These are phyloP conservation scores for Hebeloma cylindrosporum DNA, from an alignment of 768 basidiomycete species.

Conservation along the genomic window DNA sequence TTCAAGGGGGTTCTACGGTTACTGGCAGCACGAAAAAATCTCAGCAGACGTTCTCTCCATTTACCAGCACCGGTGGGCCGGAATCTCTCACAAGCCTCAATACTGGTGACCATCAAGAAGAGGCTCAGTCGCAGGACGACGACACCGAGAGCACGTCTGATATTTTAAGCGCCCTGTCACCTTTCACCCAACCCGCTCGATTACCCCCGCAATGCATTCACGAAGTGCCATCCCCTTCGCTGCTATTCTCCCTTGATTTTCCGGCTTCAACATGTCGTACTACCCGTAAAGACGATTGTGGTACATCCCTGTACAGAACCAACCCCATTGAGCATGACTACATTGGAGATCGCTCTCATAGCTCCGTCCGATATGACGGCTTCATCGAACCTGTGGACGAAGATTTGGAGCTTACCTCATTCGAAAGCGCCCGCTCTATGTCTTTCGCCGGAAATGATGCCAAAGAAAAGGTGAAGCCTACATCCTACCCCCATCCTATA, in stretches of 20 bases:
- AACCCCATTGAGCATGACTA: conserved; percentile 18
- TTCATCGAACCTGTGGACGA: conserved; percentile 57
- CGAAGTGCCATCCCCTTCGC: conserved; percentile 42
- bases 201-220: conserved; percentile 47
- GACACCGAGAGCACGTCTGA: conserved; percentile 17
- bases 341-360: not conserved
- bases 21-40: conserved; percentile 27
- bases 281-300: not conserved
- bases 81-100: conserved; percentile 33
- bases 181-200: conserved; percentile 13
- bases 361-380: conserved; percentile 47
- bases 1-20: conserved; percentile 32
- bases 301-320: not conserved
- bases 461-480: not conserved
- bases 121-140: conserved; percentile 8
- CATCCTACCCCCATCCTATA: not conserved
- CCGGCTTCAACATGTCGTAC: not conserved
- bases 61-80: conserved; percentile 8
- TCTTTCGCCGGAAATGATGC: conserved; percentile 2
- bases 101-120: conserved; percentile 9
- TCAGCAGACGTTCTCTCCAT: conserved; percentile 20
- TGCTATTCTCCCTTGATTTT: conserved; percentile 25
- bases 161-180: conserved; percentile 23
- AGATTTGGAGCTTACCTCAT: conserved; percentile 50
- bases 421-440: conserved; percentile 36